These are phyloP conservation scores for Angophora floribunda DNA, from an alignment of 345 rosid species.

Conservation along the genomic window DNA sequence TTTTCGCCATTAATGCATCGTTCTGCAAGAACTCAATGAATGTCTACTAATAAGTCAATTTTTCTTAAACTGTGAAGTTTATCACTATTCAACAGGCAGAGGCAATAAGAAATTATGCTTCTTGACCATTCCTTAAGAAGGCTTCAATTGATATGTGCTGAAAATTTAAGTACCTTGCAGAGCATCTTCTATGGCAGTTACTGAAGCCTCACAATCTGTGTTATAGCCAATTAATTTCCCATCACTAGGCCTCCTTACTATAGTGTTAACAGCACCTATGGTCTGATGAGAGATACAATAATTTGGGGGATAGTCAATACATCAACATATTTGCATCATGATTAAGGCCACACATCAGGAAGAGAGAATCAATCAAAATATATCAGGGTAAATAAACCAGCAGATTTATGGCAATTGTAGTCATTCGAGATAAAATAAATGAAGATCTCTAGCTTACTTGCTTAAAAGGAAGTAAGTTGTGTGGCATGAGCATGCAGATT, in stretches of 20 bases:
- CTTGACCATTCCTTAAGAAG: neutral
- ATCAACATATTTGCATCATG: neutral
- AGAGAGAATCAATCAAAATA: neutral
- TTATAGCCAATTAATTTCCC: slow-evolving; percentile 44
- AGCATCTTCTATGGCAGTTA: slow-evolving; percentile 50
- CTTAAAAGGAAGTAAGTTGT: neutral
- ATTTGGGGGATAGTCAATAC: neutral
- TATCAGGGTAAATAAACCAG: neutral
- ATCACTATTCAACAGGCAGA: neutral
- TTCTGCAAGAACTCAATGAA: slow-evolving; percentile 3
- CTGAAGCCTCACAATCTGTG: slow-evolving; percentile 45
- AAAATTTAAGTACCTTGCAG: slow-evolving; percentile 20
- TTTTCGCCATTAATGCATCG: neutral
- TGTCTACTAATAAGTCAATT: neutral
- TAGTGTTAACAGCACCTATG: slow-evolving; percentile 44
- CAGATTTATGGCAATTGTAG: neutral
- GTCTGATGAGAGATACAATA: slow-evolving; percentile 11
- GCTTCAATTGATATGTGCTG: neutral
- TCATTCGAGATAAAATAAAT: neutral
- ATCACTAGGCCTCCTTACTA: slow-evolving; percentile 32
- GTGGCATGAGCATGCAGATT: neutral
- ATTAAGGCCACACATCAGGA: neutral
- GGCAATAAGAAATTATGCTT: neutral
- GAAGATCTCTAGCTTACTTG: neutral
- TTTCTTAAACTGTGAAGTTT: neutral